Conservation (phyloP, 441 rosid genomes). For the Daphne laureola region DNA sequence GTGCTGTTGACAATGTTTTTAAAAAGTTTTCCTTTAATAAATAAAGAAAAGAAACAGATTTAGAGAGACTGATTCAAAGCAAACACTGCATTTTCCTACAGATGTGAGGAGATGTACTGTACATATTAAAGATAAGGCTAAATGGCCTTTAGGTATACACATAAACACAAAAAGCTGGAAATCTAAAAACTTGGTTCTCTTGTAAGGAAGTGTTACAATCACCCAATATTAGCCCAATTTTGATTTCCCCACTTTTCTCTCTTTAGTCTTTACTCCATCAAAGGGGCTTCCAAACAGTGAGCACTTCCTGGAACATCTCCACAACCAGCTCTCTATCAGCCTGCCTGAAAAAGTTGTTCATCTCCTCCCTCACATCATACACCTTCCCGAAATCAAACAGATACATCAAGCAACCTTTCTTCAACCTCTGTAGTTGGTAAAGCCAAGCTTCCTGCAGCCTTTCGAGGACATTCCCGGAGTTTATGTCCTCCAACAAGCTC, state of each 20-base stretch:
- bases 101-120: too few relatives aligned
- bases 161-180: too few relatives aligned
- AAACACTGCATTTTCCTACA: too few relatives aligned
- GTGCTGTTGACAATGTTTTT: too few relatives aligned
- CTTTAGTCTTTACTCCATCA: slow-evolving; percentile 13
- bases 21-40: too few relatives aligned
- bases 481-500: slow-evolving; percentile 83
- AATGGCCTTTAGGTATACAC: too few relatives aligned
- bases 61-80: too few relatives aligned
- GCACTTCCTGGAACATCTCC: slow-evolving; percentile 86
- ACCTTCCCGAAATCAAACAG: slow-evolving; percentile 89
- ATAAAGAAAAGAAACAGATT: too few relatives aligned
- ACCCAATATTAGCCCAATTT: background rate
- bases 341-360: slow-evolving; percentile 60
- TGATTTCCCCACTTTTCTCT: too few relatives aligned
- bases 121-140: too few relatives aligned
- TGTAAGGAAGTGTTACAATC: too few relatives aligned
- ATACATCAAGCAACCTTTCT: slow-evolving; percentile 77
- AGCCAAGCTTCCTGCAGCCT: slow-evolving; percentile 93
- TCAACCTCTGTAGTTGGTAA: slow-evolving; percentile 72
- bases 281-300: slow-evolving; percentile 68
- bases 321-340: slow-evolving; percentile 76
- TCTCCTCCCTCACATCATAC: slow-evolving; percentile 71
- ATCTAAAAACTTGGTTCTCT: too few relatives aligned
- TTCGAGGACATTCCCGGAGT: slow-evolving; percentile 70